phyloP scores from a whole-genome alignment of 2,329 filamentous ascomycete species.

The Sarocladium oryzae region DNA sequence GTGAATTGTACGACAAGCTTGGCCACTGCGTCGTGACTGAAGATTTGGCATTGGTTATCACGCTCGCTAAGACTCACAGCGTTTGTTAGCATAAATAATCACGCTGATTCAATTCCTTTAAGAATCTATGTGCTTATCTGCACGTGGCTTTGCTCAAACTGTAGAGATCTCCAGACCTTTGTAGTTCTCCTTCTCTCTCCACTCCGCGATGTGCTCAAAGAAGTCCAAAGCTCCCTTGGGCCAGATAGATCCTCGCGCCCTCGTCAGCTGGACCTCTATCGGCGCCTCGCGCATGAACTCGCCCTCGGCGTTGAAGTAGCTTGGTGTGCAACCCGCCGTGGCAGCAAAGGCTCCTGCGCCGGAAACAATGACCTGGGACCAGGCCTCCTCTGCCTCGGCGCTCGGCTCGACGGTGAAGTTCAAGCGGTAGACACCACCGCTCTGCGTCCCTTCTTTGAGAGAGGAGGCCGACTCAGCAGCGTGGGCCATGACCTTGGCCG shows the following conservation, averaged over 20 bases:
- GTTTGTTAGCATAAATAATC: too few species aligned
- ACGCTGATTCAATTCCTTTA: too few species aligned
- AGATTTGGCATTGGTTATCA: too few species aligned
- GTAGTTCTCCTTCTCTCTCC: neutral
- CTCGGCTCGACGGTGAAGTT: constrained; percentile 13
- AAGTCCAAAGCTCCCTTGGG: neutral
- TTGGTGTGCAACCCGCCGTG: constrained; percentile 11
- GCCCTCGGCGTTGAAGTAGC: constrained; percentile 9
- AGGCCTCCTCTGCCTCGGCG: constrained; percentile 18
- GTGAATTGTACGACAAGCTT: too few species aligned
- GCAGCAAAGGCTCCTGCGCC: constrained; percentile 8
- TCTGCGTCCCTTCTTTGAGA: too few species aligned
- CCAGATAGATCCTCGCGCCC: neutral
- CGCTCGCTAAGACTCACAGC: too few species aligned
- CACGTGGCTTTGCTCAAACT: too few species aligned
- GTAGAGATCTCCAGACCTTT: constrained; percentile 3
- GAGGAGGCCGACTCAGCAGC: neutral
- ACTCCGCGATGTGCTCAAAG: constrained; percentile 7
- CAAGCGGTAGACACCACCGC: too few species aligned
- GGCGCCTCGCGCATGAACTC: neutral
- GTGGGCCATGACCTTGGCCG: constrained; percentile 15
- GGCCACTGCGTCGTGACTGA: too few species aligned
- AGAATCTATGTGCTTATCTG: too few species aligned
- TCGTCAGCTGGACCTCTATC: neutral
- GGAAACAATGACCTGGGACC: constrained; percentile 24